Evolutionary conservation across 768 basidiomycete species (phyloP), one percentile per base, ranked within the genome.

Genomic region (Leucosporidium yakuticum): DNA sequence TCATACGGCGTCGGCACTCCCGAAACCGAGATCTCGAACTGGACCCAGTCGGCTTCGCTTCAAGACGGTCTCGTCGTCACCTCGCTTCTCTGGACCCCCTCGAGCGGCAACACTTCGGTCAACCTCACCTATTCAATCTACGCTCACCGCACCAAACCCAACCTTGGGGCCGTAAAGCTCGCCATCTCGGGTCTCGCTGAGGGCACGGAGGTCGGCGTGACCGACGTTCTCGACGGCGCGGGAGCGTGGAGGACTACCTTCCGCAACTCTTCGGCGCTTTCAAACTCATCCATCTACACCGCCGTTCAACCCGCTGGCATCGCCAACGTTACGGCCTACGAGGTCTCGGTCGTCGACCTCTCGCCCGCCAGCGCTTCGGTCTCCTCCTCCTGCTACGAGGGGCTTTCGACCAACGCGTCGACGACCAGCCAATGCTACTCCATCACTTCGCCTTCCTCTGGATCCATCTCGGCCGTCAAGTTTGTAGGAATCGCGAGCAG

Each of bases 401-500:
- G 39, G 25, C 51, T 59, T 14, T 60, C 64, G 1, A 55, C 59
- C 6, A 68, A 67, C 60, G 51, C 44, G 3, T 65, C 67, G 50
- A 71, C 70, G 17, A n/a, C 63, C 12, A 54, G 56, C 39, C 61
- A 68, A 57, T 71, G 70, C 64, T 67, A 67, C 65, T 57, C 61
- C 21, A n/a, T 68, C 48, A n/a, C 11, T 44, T 11, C 31, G 2
- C 6, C 55, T 4, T 15, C 29, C 31, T 20, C 29, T 8, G 71
- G 71, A 36, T 7, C 20, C 9, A 19, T 67, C 55, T 55, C 55
- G 31, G 62, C 36, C 19, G n/a, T 65, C 63, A 73, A 73, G 51
- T 73, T 49, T 36, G 71, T 73, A 44, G 71, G 71, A 14, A 69
- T 73, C 65, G 71, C 71, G 11, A 67, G 68, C 29, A 50, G 50